phyloP scores from a whole-genome alignment of 108 stramenopile species.

The Bacterosira constricta region DNA sequence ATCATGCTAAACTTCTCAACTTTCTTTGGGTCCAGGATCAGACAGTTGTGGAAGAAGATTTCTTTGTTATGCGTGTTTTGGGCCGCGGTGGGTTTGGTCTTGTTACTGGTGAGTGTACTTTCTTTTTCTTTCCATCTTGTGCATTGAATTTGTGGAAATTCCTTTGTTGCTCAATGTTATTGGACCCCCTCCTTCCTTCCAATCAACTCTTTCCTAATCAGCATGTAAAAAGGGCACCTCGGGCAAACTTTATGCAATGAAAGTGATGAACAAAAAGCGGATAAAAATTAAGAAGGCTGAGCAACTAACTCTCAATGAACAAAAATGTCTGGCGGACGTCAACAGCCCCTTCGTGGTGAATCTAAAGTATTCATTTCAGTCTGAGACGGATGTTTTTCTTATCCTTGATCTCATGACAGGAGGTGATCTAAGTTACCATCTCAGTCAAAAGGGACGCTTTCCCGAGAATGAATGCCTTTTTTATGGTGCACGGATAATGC shows the following conservation, averaged over 20 bases:
- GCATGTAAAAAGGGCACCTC: slow-evolving; percentile 95
- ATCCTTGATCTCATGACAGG: slow-evolving; percentile 98
- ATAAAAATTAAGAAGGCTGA: slow-evolving; percentile 94
- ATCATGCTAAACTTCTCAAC: slow-evolving; percentile 60
- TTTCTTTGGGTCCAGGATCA: slow-evolving; percentile 82
- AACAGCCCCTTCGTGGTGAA: slow-evolving; percentile 94
- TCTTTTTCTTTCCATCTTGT: background rate
- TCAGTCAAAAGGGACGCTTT: slow-evolving; percentile 80
- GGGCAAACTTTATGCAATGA: slow-evolving; percentile 97
- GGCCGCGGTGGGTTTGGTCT: slow-evolving; percentile 95
- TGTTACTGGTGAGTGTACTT: slow-evolving; percentile 80
- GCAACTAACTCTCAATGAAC: slow-evolving; percentile 89
- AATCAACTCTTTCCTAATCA: slow-evolving; percentile 20
- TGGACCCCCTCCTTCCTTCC: background rate
- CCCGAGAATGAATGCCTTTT: slow-evolving; percentile 77
- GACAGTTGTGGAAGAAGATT: slow-evolving; percentile 85
- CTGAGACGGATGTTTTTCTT: slow-evolving; percentile 87
- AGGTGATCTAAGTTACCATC: slow-evolving; percentile 88
- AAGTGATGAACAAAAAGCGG: slow-evolving; percentile 96
- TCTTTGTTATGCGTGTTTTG: slow-evolving; percentile 92
- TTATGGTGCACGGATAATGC: slow-evolving; percentile 91
- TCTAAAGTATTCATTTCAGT: slow-evolving; percentile 95
- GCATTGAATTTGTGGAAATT: background rate
- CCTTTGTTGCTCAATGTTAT: background rate
- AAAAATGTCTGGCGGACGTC: slow-evolving; percentile 78